Conservation (phyloP, 495 filamentous ascomycete species). For the Penicillium cataractarum region DNA sequence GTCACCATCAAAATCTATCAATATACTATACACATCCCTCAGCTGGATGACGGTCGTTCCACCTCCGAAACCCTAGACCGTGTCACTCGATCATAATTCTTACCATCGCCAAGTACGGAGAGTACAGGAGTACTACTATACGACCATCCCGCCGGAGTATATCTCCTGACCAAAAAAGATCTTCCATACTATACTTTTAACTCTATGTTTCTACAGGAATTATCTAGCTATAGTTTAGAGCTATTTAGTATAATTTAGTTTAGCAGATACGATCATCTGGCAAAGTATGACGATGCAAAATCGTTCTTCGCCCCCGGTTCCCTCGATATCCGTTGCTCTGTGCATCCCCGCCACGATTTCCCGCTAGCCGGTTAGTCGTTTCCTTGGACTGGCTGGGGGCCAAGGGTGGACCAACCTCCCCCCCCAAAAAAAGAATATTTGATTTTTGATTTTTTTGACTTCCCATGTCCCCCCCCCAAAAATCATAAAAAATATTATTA, state of each 20-base stretch:
- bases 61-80: constrained; percentile 1
- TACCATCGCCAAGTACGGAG: background rate
- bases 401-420: constrained; percentile 1
- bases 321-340: constrained; percentile 25
- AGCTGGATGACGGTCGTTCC: background rate
- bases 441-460: background rate
- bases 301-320: constrained; percentile 14
- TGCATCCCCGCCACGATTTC: constrained; percentile 40
- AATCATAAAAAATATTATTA: background rate
- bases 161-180: background rate
- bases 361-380: constrained; percentile 26
- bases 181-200: background rate
- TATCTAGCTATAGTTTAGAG: background rate
- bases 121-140: background rate
- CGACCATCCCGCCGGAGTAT: background rate
- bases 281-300: background rate
- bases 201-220: background rate
- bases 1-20: background rate
- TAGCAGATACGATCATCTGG: no score
- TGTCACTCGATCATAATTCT: constrained; percentile 2
- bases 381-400: constrained; percentile 9
- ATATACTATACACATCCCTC: background rate
- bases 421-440: constrained; percentile 6
- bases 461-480: constrained; percentile 1
- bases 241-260: no score